Evolutionary conservation across 306 rosid species (phyloP), one percentile per base, ranked within the genome.

Genomic region (Quercus agrifolia): DNA sequence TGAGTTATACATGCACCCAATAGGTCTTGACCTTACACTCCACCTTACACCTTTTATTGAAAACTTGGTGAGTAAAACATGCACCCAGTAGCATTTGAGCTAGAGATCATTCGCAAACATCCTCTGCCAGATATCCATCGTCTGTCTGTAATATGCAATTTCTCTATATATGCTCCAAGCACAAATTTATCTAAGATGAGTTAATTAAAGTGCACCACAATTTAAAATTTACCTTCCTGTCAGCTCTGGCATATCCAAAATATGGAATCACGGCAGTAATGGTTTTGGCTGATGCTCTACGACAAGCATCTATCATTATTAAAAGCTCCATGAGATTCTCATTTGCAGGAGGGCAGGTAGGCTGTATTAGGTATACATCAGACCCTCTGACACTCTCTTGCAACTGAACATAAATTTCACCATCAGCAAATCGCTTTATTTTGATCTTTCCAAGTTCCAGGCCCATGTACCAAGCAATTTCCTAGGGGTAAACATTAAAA

Each of bases 221-320:
- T 51, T 41, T 44, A 58, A 72, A 63, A 83, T 85, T 86, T 84
- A 85, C 99, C 98, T 95, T 95, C 88, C 98, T 91, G 81, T 95
- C 97, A 64, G 99, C 97, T 86, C 99, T 89, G 71, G 99, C 98
- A 85, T 95, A 95, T 82, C 99, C 99, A 82, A 95, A 95, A 83
- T 95, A 95, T 11, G 98, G 99, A 86, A 91, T 91, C 27, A 95
- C 99, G 2, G 96, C 98, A 66, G 97, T 95, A 76, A 95, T 84
- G 73, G 84, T 95, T 79, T 93, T 93, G 28, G 99, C 99, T 0
- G 99, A 95, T 0, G 99, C 99, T 78, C 99, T 88, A 62, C 99
- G 87, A 80, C 98, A 93, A 68, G 99, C 99, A 89, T 95, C 98
- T 68, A 93, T 88, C 97, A 95, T 88, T 71, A 95, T 80, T 56